Conservation (phyloP, 345 rosid genomes). For the Eucalyptus victrix region DNA sequence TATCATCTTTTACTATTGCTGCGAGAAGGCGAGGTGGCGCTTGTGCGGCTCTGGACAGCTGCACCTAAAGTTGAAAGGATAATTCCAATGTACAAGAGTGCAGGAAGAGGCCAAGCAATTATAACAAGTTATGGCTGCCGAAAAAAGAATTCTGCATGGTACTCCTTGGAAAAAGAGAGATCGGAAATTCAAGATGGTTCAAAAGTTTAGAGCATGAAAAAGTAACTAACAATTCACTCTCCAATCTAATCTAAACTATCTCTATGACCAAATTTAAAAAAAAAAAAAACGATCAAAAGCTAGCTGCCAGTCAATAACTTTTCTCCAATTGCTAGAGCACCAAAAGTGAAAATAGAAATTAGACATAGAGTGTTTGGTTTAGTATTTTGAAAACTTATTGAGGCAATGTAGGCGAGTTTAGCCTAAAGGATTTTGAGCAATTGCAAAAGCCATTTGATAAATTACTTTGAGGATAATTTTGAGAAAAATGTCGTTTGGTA, state of each 20-base stretch:
- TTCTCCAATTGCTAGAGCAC: conserved; percentile 77
- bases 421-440: accelerated
- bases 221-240: not conserved
- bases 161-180: not conserved
- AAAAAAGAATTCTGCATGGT: not conserved
- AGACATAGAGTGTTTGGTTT: conserved; percentile 14
- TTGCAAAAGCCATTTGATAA: accelerated
- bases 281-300: not conserved
- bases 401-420: accelerated
- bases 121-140: not conserved
- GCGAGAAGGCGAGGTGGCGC: conserved; percentile 93
- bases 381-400: too few relatives aligned
- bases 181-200: not conserved
- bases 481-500: too few relatives aligned
- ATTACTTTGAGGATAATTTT: too few relatives aligned
- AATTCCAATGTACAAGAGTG: conserved; percentile 73
- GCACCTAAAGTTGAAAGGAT: conserved; percentile 97
- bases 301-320: conserved; percentile 86
- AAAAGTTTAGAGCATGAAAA: not conserved
- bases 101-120: conserved; percentile 87
- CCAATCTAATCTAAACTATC: not conserved
- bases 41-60: conserved; percentile 91
- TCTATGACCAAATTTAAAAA: not conserved
- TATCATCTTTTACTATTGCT: conserved; percentile 99
- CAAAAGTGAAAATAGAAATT: conserved; percentile 59